Evolutionary conservation across 495 filamentous ascomycete species (phyloP), one percentile per base, ranked within the genome.

Genomic region (Aspergillus biplanus): DNA sequence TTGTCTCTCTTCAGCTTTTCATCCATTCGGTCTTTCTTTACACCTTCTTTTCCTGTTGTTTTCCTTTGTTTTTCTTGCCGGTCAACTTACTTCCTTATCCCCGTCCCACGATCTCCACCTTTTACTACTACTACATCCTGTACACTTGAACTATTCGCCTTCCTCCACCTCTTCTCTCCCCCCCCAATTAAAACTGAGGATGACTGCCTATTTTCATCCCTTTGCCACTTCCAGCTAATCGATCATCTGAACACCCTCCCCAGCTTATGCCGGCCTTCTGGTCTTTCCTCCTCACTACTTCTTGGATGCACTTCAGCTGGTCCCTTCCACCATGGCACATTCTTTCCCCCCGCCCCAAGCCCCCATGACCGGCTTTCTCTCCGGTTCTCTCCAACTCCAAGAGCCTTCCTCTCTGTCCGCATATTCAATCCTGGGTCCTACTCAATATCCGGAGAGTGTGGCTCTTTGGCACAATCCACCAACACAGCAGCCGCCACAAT

Each of bases 381-480:
- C 56, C 3, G 57, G 59, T 12, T 53, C 56, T 15, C 35, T 64
- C 31, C 59, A 63, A 33, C 54, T 62, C 39, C 61, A 64, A 27
- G 63, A 71, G 33, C 63, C 67, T 32, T 33, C 65, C 47, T 59
- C 66, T 21, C 68, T 78, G 55, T 72, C 77, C 15, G 69, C 77
- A 33, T 78, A 72, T 56, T 74, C 74, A 11, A 54, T 81, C 9
- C 71, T 80, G 50, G 77, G 75, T 4, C 67, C 73, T 8, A 67
- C 69, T 7, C 68, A 79, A 33, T 78, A 78, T 68, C 73, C 78
- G 4, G 76, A 81, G 47, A 77, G 74, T 44, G 72, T 81, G 37
- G 78, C 78, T 7, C 72, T 77, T 44, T 82, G 79, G 79, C 73
- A 80, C 61, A 74, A 74, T 65, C 69, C 72, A 35, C 68, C 76